Evolutionary conservation across 495 filamentous ascomycete genomes (phyloP), one percentile per base, ranked within the genome.

Genomic region (Aspergillus indologenus): DNA sequence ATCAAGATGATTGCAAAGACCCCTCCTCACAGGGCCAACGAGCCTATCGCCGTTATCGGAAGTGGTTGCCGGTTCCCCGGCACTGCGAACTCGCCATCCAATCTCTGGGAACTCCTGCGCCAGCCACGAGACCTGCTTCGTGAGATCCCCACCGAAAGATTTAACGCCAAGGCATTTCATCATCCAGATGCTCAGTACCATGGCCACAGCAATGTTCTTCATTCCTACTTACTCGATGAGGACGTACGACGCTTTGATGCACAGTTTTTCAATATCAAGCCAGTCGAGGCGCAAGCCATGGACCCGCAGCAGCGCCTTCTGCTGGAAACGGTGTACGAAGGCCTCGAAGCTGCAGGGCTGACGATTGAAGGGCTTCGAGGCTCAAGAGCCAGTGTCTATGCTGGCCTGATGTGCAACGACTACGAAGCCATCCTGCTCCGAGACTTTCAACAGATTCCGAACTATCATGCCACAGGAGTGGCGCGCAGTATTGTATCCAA

Each of bases 201-300:
- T 19, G 72, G 72, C n/a, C 62, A 58, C 1, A 65, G 67, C 34
- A 73, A 68, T 47, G 57, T 65, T 0, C 31, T 44, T 14, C 55
- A 67, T 14, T 62, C 65, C 0, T 71, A 78, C 57, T 76, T 79
- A 61, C 62, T 89, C 17, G 68, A 80, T 0, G 73, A 83, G 53
- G 77, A 86, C 60, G 63, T 79, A 7, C 68, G 71, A 3, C 66
- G 71, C 2, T 89, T 89, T 58, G 86, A 89, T 61, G 74, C 83
- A 0, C 48, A 63, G 22, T 85, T 89, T 67, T 82, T 81, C 64
- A 67, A 68, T 15, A 75, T 80, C 20, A 68, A 71, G 0, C 69
- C 75, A 0, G 66, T 66, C 31, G 80, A 81, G 57, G 79, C 77
- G 12, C 61, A 68, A 4, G 66, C 69, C 0, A 72, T 82, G 47